Base-by-base conservation (phyloP, 2,329 filamentous ascomycete species). In the Paecilomyces fulvus region DNA sequence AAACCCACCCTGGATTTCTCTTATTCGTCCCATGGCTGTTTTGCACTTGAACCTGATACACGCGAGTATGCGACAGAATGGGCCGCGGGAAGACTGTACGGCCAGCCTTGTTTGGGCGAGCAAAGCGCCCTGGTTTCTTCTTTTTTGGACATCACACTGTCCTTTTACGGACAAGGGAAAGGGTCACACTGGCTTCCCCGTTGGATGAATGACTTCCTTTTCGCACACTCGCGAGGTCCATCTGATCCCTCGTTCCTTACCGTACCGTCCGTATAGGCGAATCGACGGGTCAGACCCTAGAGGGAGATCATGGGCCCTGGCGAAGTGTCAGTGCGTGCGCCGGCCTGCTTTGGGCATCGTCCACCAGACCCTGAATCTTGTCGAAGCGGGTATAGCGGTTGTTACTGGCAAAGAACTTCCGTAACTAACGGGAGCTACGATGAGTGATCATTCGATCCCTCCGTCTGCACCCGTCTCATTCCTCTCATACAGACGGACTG, bases 231-330 rank as follows among this genome's bases (percentile, higher is more conserved):
- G 6, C 7, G 21, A 49, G 21, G 48, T 23, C 48, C 48, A 20
- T 23, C 20, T 49, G 48, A 49, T 49, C 48, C 5, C 25, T 33
- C 21, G 4, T 53, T 20, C 33, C n/a, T 17, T 21, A 37, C n/a
- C 33, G 51, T 30, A 30, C 50, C 23, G 50, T 30, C 50, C 30
- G 28, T 53, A 30, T 33, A n/a, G 20, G 30, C 14, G n/a, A 37
- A 23, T 37, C 30, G 33, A n/a, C 21, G 17, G 51, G 30, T 33
- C 30, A 25, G 51, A 53, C 51, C 51, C 51, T 53, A 37, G 30
- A 37, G 33, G 51, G 30, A 53, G 51, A 53, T 53, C 51, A 53
- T 53, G 51, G 51, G 30, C 33, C 51, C 51, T 11, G 30, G 17
- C 14, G 48, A 21, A 17, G 30, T 37, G 51, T 53, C 51, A 53